A percentile compares a stretch with the other conserved stretches of the same genome.
These are phyloP conservation scores for Pythium pyrilobum DNA, from an alignment of 352 stramenopile genomes.

Conservation along the genomic window DNA sequence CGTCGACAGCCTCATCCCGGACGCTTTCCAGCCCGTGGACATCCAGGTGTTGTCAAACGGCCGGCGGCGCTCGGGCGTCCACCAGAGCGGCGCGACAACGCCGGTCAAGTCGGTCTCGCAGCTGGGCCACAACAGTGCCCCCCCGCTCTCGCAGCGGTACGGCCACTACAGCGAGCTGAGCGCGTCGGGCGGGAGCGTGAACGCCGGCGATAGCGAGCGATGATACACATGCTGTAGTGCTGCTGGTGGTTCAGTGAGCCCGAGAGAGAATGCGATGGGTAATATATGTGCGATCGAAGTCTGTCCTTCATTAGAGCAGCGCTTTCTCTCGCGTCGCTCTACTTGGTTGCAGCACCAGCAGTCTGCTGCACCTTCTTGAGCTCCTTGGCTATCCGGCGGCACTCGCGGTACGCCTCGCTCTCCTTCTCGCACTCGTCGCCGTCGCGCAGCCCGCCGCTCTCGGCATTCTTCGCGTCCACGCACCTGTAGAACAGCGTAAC, in stretches of 20 bases:
- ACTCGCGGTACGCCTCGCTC: slow-evolving; percentile 34
- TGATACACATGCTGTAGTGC: no score
- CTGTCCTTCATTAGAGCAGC: no score
- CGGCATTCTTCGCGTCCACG: slow-evolving; percentile 29
- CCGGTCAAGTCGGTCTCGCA: slow-evolving; percentile 14
- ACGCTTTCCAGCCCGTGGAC: slow-evolving; percentile 28
- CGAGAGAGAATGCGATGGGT: no score
- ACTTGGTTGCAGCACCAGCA: slow-evolving; percentile 4
- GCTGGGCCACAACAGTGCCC: not conserved
- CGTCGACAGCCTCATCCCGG: slow-evolving; percentile 23
- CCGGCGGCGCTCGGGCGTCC: slow-evolving; percentile 14
- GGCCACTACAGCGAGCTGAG: not conserved
- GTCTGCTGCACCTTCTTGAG: slow-evolving; percentile 16
- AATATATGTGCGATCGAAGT: no score
- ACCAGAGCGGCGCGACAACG: slow-evolving; percentile 16
- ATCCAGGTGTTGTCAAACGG: slow-evolving; percentile 27
- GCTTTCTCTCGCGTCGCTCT: not conserved
- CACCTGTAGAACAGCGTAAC: slow-evolving; percentile 21
- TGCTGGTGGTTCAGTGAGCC: no score
- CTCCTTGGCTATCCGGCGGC: slow-evolving; percentile 27
- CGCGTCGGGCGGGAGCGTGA: no score
- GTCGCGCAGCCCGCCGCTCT: slow-evolving; percentile 30
- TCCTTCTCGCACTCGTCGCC: slow-evolving; percentile 41
- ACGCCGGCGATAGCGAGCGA: slow-evolving; percentile 1
- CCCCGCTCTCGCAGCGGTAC: slow-evolving; percentile 5